Evolutionary conservation across 1,284 basidiomycete genomes (phyloP), one percentile per base, ranked within the genome.

Genomic region (Coniferiporia sulphurascens): DNA sequence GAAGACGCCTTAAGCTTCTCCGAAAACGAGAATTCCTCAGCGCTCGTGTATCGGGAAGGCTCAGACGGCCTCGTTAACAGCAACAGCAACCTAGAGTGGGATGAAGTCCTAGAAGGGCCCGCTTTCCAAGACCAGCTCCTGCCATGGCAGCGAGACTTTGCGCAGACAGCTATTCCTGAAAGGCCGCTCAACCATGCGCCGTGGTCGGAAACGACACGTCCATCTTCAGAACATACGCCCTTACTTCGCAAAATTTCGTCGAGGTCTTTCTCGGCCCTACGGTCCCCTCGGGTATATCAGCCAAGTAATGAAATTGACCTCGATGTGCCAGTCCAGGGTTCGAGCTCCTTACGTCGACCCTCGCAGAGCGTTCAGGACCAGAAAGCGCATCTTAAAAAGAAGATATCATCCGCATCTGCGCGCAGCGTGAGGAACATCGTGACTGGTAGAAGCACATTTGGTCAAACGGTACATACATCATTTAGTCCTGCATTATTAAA

Each of bases 391-490:
- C 46, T 54, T 1, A 50, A 8, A 7, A 45, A 44, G 4, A 56
- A 55, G 50, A 41, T n/a, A 58, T 64, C 67, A 44, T 21, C 62
- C 44, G 55, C 62, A 34, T 61, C 60, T 52, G 48, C 58, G 38
- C 53, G 50, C 12, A 54, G 60, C 15, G 62, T 65, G 49, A 66
- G 71, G 59, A 58, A 52, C 36, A 58, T 57, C 58, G 65, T 76
- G 62, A 70, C 68, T 21, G 83, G 90, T 48, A 74, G 81, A 71
- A 86, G 89, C 63, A 93, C 91, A 1, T 92, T 87, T 68, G 88
- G 89, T 27, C 91, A 94, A 70, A 93, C 91, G 19, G 91, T 92
- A 67, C 65, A 84, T 71, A 43, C 44, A 48, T 34, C 48, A 35
- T 38, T 17, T 48, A 46, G 17, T 45, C 52, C 48, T 48, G 51